Base-by-base conservation (phyloP, 176 grass and related monocot genomes). In the Juncus effusus region DNA sequence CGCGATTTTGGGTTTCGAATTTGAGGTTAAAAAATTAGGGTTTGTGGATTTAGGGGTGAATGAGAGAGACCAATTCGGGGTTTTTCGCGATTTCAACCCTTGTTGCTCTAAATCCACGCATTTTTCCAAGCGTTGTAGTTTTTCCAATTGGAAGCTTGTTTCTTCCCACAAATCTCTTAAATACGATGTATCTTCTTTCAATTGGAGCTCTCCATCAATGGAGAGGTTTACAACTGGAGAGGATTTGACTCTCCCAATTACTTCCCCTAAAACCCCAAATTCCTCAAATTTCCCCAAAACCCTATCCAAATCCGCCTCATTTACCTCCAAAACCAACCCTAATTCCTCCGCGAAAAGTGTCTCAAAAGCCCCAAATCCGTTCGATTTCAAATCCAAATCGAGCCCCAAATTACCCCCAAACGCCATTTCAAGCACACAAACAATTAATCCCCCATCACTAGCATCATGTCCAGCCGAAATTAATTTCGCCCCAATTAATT, bases 161-260 rank as follows among this genome's bases (percentile, higher is more conserved):
- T 96, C 88, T 70, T 96, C 93, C 87, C 93, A 96, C 5, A 91
- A 59, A 67, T 97, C 88, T 56, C 93, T 88, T 68, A 92, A 76
- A 53, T 83, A 70, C 1, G 82, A 80, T 19, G 67, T 97, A 69
- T 76, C 86, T 84, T 92, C 93, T 63, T 84, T 91, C 10, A 92
- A 78, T 7, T 76, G 75, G 36, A 70, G 36, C 51, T 83, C 42
- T 15, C 75, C 78, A 75, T 92, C 77, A 75, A 86, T 70, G 67
- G 64, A 55, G 10, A 97, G 40, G 60, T 92, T 78, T 59, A 97
- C 77, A 49, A 72, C 77, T 65, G 67, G 78, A 56, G 80, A 72
- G 52, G 72, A 63, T 42, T 77, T 86, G 67, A 97, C 93, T 73
- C 86, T 53, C 74, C 93, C 88, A 57, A 89, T 86, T 65, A 92